These are phyloP conservation scores for Daldinia loculata DNA, from an alignment of 495 filamentous ascomycete species.

Conservation along the genomic window DNA sequence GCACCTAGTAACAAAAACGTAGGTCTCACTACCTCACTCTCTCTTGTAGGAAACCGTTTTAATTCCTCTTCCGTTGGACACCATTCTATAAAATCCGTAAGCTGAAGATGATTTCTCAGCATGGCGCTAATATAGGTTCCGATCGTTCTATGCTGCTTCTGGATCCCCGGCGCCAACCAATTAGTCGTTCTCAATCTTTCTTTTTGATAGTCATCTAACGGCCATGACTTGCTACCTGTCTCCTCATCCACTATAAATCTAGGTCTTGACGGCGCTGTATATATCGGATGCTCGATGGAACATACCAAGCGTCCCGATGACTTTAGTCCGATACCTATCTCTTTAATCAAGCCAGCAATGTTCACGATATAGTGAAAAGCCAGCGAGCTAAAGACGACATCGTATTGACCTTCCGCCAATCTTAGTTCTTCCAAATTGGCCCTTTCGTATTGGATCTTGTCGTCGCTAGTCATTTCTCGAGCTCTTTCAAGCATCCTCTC, in stretches of 20 bases:
- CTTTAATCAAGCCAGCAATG: slow-evolving; percentile 39
- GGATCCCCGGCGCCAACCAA: slow-evolving; percentile 48
- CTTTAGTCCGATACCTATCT: slow-evolving; percentile 42
- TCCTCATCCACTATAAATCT: slow-evolving; percentile 37
- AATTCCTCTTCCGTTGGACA: slow-evolving; percentile 29
- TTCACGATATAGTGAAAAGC: slow-evolving; percentile 49
- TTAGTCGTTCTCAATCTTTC: slow-evolving; percentile 47
- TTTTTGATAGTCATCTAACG: slow-evolving; percentile 47
- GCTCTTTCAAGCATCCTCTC: slow-evolving; percentile 49
- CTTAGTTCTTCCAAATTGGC: slow-evolving; percentile 45
- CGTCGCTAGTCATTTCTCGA: slow-evolving; percentile 39
- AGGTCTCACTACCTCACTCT: slow-evolving; percentile 27
- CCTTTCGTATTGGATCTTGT: slow-evolving; percentile 41
- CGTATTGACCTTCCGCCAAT: slow-evolving; percentile 32
- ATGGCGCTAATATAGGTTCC: slow-evolving; percentile 48
- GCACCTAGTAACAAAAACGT: slow-evolving; percentile 38
- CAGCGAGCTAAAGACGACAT: slow-evolving; percentile 50
- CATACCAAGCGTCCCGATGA: slow-evolving; percentile 48
- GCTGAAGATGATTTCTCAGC: slow-evolving; percentile 44
- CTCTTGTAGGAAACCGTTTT: slow-evolving; percentile 13
- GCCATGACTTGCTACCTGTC: slow-evolving; percentile 42
- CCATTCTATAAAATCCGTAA: slow-evolving; percentile 52
- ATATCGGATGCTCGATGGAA: slow-evolving; percentile 52
- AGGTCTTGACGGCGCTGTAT: slow-evolving; percentile 47
- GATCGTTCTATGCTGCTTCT: slow-evolving; percentile 51